These are phyloP conservation scores for Magnolia kwangsiensis DNA, from an alignment of 164 flowering plant species.

Conservation along the genomic window DNA sequence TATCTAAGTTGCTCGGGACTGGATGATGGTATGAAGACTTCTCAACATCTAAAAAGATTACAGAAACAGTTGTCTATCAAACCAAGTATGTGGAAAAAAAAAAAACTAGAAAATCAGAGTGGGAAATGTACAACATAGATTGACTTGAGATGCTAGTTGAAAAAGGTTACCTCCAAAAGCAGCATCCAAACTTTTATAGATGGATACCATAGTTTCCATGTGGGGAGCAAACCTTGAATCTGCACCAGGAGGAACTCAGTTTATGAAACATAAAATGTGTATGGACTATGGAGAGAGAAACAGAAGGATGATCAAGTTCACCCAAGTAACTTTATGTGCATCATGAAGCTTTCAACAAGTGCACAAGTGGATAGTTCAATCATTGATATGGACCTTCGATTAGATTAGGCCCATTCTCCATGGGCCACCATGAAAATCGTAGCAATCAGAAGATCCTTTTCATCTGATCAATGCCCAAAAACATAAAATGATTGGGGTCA, in stretches of 20 bases:
- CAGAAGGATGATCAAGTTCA: neutral
- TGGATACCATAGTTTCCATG: slow-evolving; percentile 47
- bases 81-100: neutral
- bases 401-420: neutral
- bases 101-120: neutral
- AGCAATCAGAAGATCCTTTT: too few relatives aligned
- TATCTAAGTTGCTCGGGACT: neutral
- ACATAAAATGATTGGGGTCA: too few relatives aligned
- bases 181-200: slow-evolving; percentile 47
- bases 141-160: slow-evolving; percentile 20
- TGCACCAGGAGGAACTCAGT: slow-evolving; percentile 17
- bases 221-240: slow-evolving; percentile 42
- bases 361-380: neutral
- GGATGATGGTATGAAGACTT: slow-evolving; percentile 9
- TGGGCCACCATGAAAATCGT: too few relatives aligned
- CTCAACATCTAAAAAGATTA: slow-evolving; percentile 12
- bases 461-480: too few relatives aligned
- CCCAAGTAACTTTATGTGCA: neutral
- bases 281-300: neutral
- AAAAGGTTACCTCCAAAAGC: slow-evolving; percentile 30
- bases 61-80: neutral
- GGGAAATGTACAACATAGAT: slow-evolving; percentile 22
- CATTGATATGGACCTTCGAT: neutral
- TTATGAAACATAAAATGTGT: neutral
- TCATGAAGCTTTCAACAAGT: neutral